These are phyloP conservation scores for Dactylonectria macrodidyma DNA, from an alignment of 2,329 filamentous ascomycete genomes.

Conservation along the genomic window DNA sequence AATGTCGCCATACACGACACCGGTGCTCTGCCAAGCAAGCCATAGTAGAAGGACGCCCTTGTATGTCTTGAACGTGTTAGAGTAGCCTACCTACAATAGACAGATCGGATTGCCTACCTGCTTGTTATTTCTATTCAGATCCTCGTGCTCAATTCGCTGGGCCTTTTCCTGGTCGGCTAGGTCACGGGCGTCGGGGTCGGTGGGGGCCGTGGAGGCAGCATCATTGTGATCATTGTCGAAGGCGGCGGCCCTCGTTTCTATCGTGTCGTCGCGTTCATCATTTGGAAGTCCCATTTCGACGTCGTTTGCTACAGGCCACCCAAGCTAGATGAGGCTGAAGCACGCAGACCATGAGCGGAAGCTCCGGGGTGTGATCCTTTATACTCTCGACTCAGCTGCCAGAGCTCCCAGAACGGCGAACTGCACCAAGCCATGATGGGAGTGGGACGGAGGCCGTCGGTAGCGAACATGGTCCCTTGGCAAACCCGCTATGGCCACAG, in stretches of 20 bases:
- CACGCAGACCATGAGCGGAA: slow-evolving; percentile 26
- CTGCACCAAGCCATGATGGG: slow-evolving; percentile 32
- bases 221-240: slow-evolving; percentile 41
- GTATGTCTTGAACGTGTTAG: slow-evolving; percentile 42
- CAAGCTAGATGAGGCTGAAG: slow-evolving; percentile 40
- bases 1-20: slow-evolving; percentile 80
- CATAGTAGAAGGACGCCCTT: slow-evolving; percentile 51
- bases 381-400: slow-evolving; percentile 36
- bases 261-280: slow-evolving; percentile 45
- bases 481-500: slow-evolving; percentile 42
- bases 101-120: slow-evolving; percentile 40
- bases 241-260: slow-evolving; percentile 44
- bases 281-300: slow-evolving; percentile 44
- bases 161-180: slow-evolving; percentile 49
- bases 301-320: slow-evolving; percentile 35
- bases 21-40: slow-evolving; percentile 76
- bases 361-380: slow-evolving; percentile 42
- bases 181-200: slow-evolving; percentile 47
- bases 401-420: slow-evolving; percentile 21
- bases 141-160: slow-evolving; percentile 48
- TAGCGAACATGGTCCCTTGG: slow-evolving; percentile 39
- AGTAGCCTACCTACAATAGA: slow-evolving; percentile 27
- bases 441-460: slow-evolving; percentile 41
- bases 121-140: slow-evolving; percentile 47
- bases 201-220: slow-evolving; percentile 42